Conservation (phyloP, 306 rosid species). For the Prunus davidiana region DNA sequence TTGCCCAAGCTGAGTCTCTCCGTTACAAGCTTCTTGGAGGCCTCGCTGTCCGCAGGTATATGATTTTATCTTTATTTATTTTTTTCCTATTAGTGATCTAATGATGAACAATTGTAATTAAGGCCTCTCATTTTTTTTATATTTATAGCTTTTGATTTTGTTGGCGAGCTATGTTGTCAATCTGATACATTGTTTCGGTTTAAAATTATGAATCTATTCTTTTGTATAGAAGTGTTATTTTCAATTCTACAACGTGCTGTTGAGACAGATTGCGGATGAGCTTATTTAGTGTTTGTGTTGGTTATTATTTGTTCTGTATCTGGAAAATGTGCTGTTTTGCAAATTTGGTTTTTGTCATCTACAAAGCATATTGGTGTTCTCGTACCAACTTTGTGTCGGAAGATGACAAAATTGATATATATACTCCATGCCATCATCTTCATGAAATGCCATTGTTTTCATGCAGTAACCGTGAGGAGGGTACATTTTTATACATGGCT, state of each 20-base stretch:
- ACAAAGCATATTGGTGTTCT: constrained; percentile 50
- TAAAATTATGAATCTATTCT: neutral
- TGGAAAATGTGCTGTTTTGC: neutral
- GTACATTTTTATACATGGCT: neutral
- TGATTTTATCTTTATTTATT: neutral
- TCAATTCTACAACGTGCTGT: neutral
- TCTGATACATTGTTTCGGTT: neutral
- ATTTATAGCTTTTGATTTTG: neutral
- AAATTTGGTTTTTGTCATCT: constrained; percentile 40
- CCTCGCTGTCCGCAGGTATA: constrained; percentile 64
- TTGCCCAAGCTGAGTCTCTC: constrained; percentile 70
- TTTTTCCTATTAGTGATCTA: neutral
- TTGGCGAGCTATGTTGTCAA: neutral
- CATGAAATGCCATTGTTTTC: constrained; percentile 15
- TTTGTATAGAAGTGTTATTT: neutral
- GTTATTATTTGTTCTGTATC: neutral
- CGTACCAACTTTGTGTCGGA: constrained; percentile 43
- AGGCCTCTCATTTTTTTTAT: too few relatives aligned
- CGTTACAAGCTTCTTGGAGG: constrained; percentile 82
- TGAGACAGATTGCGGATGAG: neutral
- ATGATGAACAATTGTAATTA: neutral
- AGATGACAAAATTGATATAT: constrained; percentile 18
- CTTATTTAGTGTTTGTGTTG: neutral
- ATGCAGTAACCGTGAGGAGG: constrained; percentile 11
- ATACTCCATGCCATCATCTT: neutral